phyloP scores from a whole-genome alignment of 352 stramenopile species.

The Achlya hypogyna region DNA sequence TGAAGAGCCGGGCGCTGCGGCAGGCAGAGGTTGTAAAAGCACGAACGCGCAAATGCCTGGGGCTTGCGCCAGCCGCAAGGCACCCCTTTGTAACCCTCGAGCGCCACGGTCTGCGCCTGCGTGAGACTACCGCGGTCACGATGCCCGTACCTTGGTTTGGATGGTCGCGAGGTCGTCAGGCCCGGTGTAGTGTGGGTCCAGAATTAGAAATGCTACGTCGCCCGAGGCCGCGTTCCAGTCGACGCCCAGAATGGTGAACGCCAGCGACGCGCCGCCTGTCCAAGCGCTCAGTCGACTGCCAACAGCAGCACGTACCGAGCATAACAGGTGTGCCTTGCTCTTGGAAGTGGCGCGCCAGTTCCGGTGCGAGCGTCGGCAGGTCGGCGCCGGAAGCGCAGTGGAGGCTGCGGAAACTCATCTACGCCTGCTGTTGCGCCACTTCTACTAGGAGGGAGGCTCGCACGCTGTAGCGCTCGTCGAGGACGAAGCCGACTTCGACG shows the following conservation, averaged over 20 bases:
- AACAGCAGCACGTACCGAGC: slow-evolving; percentile 32
- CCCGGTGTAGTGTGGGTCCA: slow-evolving; percentile 77
- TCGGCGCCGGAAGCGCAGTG: slow-evolving; percentile 45
- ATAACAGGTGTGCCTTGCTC: slow-evolving; percentile 77
- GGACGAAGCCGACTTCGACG: slow-evolving; percentile 73
- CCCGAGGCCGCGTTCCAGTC: slow-evolving; percentile 49
- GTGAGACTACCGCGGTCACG: background rate
- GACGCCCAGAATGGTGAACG: slow-evolving; percentile 75
- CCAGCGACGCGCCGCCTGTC: slow-evolving; percentile 58
- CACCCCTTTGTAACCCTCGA: slow-evolving; percentile 72
- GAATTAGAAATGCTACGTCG: slow-evolving; percentile 64
- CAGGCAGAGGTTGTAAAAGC: slow-evolving; percentile 73
- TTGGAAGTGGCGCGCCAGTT: slow-evolving; percentile 68
- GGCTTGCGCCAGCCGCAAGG: slow-evolving; percentile 59
- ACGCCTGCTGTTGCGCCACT: background rate
- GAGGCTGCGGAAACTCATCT: slow-evolving; percentile 50
- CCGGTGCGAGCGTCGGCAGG: slow-evolving; percentile 46
- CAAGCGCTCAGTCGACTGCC: background rate
- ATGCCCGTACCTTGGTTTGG: slow-evolving; percentile 34
- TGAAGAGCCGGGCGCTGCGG: slow-evolving; percentile 37
- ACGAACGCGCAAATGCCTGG: slow-evolving; percentile 41
- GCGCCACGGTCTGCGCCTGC: slow-evolving; percentile 22
- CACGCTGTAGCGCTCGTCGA: slow-evolving; percentile 65
- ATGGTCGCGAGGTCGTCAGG: slow-evolving; percentile 56
- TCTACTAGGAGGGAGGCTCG: background rate